Evolutionary conservation across 257 asterid species (phyloP), one percentile per base, ranked within the genome.

Genomic region (Thymus mandschuricus): DNA sequence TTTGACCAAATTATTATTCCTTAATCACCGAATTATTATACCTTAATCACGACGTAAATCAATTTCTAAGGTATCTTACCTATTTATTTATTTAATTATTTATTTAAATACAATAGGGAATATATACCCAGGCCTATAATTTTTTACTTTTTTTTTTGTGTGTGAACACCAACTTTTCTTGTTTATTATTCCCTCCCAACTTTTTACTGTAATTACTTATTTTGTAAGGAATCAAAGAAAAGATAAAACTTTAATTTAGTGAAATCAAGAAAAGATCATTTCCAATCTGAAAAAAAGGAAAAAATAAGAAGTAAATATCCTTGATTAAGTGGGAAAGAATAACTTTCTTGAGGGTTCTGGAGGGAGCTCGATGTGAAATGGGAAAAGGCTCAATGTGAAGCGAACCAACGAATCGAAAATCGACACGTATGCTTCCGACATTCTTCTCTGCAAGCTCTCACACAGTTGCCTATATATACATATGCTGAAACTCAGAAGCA

Each of bases 171-270:
- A 35, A 27, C 76, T 71, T 50, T 21, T 71, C 55, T 41, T 11
- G 8, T 60, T 71, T 35, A 21, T 21, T 21, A 57, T 52, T 56
- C 57, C 38, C 12, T 65, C 21, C 13, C 13, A 4, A 48, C 21
- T 4, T 13, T 13, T 21, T 21, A 21, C 21, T 21, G 21, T 48
- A 35, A 3, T 45, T 0, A 46, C 5, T 40, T 8, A 1, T 50
- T 57, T 41, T 35, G 61, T 2, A 69, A 78, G 57, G 79, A 78
- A 78, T 69, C 79, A 3, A 78, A 33, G 29, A 21, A 49, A 71
- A 40, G 44, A 61, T 3, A 35, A 35, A 21, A 21, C 21, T 21
- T 21, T 21, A 21, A 21, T 0, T 21, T 21, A 21, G 21, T 21
- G 21, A 21, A 21, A 21, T 21, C 21, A 21, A 21, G 21, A 21